A percentile compares a stretch with the other conserved stretches of the same genome.
phyloP scores from a whole-genome alignment of 805 yeast species.

The Candida oleophila region DNA sequence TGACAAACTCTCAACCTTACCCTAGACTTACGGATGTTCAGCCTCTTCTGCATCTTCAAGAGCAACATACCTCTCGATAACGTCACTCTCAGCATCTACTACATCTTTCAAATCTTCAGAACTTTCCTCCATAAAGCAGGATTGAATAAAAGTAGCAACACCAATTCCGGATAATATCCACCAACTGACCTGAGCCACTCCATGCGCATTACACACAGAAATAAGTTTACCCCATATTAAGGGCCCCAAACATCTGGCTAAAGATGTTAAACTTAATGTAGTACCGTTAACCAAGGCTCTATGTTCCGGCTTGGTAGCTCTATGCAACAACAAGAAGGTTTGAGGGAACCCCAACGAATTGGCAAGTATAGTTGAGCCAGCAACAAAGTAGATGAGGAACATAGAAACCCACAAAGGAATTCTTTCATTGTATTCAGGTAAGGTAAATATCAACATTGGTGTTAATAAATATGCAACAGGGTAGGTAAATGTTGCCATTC shows the following conservation, averaged over 20 bases:
- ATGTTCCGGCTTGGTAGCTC: slow-evolving; percentile 51
- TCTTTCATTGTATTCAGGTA: slow-evolving; percentile 29
- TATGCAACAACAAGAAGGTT: slow-evolving; percentile 51
- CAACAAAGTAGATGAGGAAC: slow-evolving; percentile 25
- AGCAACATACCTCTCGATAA: slow-evolving; percentile 23
- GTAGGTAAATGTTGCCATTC: slow-evolving; percentile 37
- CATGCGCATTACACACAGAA: slow-evolving; percentile 24
- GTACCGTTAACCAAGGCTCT: slow-evolving; percentile 61
- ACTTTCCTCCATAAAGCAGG: slow-evolving; percentile 23
- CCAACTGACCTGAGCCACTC: slow-evolving; percentile 32
- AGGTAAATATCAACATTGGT: slow-evolving; percentile 49
- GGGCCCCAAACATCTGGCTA: slow-evolving; percentile 60
- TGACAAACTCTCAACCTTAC: too few species aligned
- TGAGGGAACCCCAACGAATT: slow-evolving; percentile 53
- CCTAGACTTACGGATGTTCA: not conserved
- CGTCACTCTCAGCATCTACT: slow-evolving; percentile 16
- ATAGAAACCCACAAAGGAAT: slow-evolving; percentile 21
- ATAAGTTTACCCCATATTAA: slow-evolving; percentile 51
- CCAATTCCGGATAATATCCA: slow-evolving; percentile 24
- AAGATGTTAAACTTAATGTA: slow-evolving; percentile 50
- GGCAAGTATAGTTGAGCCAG: slow-evolving; percentile 31
- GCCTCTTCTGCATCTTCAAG: slow-evolving; percentile 12
- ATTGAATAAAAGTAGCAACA: slow-evolving; percentile 15
- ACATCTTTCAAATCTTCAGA: slow-evolving; percentile 19
- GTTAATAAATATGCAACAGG: slow-evolving; percentile 45